Evolutionary conservation across 176 grass and related monocot species (phyloP).

Genomic region (Rhipidocladum racemiflorum): DNA sequence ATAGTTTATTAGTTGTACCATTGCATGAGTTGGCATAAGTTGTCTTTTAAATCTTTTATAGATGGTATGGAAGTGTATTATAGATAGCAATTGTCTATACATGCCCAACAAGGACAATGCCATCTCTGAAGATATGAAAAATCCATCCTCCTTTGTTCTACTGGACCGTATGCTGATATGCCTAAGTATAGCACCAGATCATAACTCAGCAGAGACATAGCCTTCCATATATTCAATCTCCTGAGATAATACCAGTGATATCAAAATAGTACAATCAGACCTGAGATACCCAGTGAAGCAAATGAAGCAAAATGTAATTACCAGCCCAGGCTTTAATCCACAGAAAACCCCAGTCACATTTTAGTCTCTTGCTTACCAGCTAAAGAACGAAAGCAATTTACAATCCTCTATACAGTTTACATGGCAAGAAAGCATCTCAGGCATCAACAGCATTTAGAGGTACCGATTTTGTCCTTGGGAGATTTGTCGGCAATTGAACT

Average conservation of each 20-base stretch:
- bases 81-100: no score
- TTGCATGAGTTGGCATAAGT: no score
- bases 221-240: neutral
- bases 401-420: constrained; percentile 38
- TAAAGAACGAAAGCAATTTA: constrained; percentile 52
- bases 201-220: neutral
- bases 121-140: constrained; percentile 3
- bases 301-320: constrained; percentile 10
- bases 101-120: neutral
- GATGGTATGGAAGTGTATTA: no score
- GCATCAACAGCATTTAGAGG: constrained; percentile 36
- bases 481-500: constrained; percentile 43
- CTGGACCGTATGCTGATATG: neutral
- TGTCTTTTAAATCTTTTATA: no score
- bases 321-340: constrained; percentile 30
- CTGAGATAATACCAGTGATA: neutral
- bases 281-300: neutral
- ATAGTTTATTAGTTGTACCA: no score
- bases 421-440: constrained; percentile 32
- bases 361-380: constrained; percentile 10
- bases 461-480: constrained; percentile 49
- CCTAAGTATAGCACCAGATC: neutral
- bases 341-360: constrained; percentile 15
- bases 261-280: neutral
- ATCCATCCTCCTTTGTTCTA: neutral